Conservation (phyloP, 768 basidiomycete species). For the Suillus weaverae region DNA sequence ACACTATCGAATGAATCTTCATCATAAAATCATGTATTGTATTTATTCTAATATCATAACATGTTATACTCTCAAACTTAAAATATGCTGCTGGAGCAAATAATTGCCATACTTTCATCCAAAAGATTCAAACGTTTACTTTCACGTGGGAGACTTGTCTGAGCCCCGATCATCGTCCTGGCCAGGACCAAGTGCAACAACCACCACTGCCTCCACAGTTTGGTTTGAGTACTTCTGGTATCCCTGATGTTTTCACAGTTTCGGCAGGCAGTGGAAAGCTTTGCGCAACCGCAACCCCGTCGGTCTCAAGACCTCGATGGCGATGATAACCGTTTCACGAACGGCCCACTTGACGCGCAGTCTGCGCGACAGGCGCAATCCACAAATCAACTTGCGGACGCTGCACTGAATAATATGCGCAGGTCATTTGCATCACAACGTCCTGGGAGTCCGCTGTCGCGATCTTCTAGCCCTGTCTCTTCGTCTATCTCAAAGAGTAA, state of each 20-base stretch:
- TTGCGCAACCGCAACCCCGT: constrained; percentile 51
- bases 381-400: constrained; percentile 24
- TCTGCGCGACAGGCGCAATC: constrained; percentile 34
- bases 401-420: constrained; percentile 46
- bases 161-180: background rate
- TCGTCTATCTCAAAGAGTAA: constrained; percentile 18
- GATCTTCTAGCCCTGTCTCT: constrained; percentile 27
- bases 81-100: background rate
- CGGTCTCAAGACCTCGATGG: constrained; percentile 35
- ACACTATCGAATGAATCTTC: constrained; percentile 14
- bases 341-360: constrained; percentile 38
- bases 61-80: background rate
- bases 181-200: background rate
- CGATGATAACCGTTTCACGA: constrained; percentile 29
- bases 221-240: background rate
- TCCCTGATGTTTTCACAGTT: constrained; percentile 71
- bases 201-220: background rate
- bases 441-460: constrained; percentile 23
- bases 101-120: background rate
- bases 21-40: constrained; percentile 9
- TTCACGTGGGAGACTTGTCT: constrained; percentile 9
- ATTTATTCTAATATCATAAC: background rate
- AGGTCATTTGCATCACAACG: constrained; percentile 62
- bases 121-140: background rate
- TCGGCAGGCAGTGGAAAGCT: constrained; percentile 68